Conservation (phyloP, 2,329 filamentous ascomycete genomes). For the Alternaria burnsii region DNA sequence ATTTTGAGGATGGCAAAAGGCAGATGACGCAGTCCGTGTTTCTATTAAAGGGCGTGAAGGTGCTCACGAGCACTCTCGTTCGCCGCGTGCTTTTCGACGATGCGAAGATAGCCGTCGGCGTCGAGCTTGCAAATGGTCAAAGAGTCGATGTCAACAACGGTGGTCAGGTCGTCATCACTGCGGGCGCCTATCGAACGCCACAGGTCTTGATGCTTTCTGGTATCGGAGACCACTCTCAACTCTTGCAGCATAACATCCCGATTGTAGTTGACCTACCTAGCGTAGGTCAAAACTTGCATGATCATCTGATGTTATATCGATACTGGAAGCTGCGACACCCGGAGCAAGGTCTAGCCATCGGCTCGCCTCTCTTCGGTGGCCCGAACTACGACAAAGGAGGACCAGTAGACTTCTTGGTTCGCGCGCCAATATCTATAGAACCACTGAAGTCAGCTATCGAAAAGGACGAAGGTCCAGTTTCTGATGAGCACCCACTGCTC, state of each 20-base stretch:
- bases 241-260: conserved; percentile 53
- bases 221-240: conserved; percentile 51
- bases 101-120: conserved; percentile 23
- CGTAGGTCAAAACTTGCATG: conserved; percentile 70
- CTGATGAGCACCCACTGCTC: neutral
- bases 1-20: conserved; percentile 33
- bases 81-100: conserved; percentile 20
- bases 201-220: conserved; percentile 44
- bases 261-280: conserved; percentile 58
- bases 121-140: conserved; percentile 25
- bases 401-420: conserved; percentile 34
- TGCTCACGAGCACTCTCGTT: conserved; percentile 24
- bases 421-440: conserved; percentile 15
- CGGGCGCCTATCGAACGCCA: conserved; percentile 42
- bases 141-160: neutral
- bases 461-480: neutral
- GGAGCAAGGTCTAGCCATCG: conserved; percentile 29
- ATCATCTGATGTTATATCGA: conserved; percentile 55
- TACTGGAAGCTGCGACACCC: conserved; percentile 40
- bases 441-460: neutral
- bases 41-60: conserved; percentile 21
- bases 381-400: conserved; percentile 32
- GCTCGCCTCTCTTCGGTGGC: conserved; percentile 28
- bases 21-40: conserved; percentile 28
- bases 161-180: conserved; percentile 41